phyloP scores from a whole-genome alignment of 495 filamentous ascomycete genomes.

The Penicillium silybi region DNA sequence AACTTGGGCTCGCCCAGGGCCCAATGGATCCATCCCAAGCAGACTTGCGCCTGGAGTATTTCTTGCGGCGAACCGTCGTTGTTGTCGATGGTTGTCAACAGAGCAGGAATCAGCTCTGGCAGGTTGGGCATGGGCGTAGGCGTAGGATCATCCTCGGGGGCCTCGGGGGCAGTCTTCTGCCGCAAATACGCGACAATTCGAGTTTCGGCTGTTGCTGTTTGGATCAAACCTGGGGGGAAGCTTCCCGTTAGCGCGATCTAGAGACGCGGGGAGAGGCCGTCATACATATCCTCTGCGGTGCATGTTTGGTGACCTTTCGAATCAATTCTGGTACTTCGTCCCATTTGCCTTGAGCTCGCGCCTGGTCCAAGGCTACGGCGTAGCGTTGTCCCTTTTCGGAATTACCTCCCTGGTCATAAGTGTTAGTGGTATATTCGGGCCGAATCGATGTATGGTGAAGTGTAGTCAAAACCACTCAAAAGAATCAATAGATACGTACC shows the following conservation, averaged over 20 bases:
- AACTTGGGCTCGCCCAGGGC: slow-evolving; percentile 61
- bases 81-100: slow-evolving; percentile 63
- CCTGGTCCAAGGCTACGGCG: slow-evolving; percentile 73
- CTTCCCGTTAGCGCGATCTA: slow-evolving; percentile 12
- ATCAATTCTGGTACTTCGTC: slow-evolving; percentile 82
- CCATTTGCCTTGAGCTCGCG: slow-evolving; percentile 86
- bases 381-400: slow-evolving; percentile 74
- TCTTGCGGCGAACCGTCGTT: slow-evolving; percentile 60
- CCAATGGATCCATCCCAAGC: slow-evolving; percentile 80
- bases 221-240: slow-evolving; percentile 58
- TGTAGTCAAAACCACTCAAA: not conserved
- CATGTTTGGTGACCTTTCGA: slow-evolving; percentile 90
- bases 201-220: slow-evolving; percentile 70
- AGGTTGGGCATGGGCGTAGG: slow-evolving; percentile 51
- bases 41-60: slow-evolving; percentile 72
- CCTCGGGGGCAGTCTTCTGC: slow-evolving; percentile 33
- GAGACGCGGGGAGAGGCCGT: slow-evolving; percentile 6
- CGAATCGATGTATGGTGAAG: not conserved
- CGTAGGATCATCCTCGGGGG: slow-evolving; percentile 11
- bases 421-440: slow-evolving; percentile 19
- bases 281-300: slow-evolving; percentile 78
- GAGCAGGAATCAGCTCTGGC: slow-evolving; percentile 54
- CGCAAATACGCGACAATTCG: slow-evolving; percentile 53
- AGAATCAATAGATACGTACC: slow-evolving; percentile 23
- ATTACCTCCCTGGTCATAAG: slow-evolving; percentile 39